These are phyloP conservation scores for Decorospora gaudefroyi DNA, from an alignment of 2,329 filamentous ascomycete genomes.

Conservation along the genomic window DNA sequence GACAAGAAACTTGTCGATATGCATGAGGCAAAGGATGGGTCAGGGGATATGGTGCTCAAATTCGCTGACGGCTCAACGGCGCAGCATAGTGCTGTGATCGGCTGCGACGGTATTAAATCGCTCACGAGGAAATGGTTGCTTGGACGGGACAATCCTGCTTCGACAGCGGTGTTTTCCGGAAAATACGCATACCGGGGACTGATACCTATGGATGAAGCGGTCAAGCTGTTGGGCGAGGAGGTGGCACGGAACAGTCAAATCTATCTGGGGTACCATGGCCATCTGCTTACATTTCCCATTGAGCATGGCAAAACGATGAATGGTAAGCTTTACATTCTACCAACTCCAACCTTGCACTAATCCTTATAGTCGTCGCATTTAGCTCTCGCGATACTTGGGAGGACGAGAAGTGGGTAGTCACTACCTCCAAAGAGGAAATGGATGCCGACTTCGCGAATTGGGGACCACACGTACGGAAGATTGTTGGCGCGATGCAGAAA, in stretches of 20 bases:
- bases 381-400: constrained; percentile 41
- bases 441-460: constrained; percentile 36
- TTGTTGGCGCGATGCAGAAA: constrained; percentile 52
- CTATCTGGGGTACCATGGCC: constrained; percentile 63
- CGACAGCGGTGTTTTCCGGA: constrained; percentile 58
- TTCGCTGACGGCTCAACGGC: constrained; percentile 56
- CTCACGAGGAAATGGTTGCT: constrained; percentile 59
- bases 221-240: constrained; percentile 56
- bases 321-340: constrained; percentile 30
- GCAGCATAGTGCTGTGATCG: constrained; percentile 59
- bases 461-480: constrained; percentile 39
- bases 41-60: constrained; percentile 43
- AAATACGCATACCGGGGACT: constrained; percentile 68
- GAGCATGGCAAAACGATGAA: constrained; percentile 63
- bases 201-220: constrained; percentile 63
- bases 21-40: constrained; percentile 36
- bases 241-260: constrained; percentile 59
- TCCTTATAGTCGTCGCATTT: constrained; percentile 42
- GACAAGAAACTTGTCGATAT: constrained; percentile 48
- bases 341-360: constrained; percentile 6
- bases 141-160: constrained; percentile 51
- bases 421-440: constrained; percentile 43
- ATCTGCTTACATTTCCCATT: constrained; percentile 67
- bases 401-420: constrained; percentile 41
- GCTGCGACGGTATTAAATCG: constrained; percentile 69